Percentiles rank a stretch among this genome's conserved stretches.
phyloP scores from a whole-genome alignment of 2,329 filamentous ascomycete genomes.

The Podosphaera xanthii region DNA sequence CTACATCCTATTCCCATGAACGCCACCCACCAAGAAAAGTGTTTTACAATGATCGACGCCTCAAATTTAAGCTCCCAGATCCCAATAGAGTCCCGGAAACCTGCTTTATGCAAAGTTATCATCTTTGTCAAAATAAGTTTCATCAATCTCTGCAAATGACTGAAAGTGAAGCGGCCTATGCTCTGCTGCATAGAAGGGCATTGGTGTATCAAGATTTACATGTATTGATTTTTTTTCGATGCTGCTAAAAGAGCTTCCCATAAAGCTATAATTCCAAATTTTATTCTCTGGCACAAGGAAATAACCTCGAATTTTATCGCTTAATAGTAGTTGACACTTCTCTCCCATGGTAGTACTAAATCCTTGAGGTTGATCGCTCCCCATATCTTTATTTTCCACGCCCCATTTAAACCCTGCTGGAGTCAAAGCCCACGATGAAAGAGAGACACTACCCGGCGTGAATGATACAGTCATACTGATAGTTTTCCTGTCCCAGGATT shows the following conservation, averaged over 20 bases:
- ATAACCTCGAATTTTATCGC: conserved; percentile 82
- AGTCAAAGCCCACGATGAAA: conserved; percentile 82
- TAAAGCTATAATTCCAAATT: conserved; percentile 96
- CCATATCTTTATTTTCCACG: conserved; percentile 78
- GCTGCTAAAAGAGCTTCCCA: conserved; percentile 69
- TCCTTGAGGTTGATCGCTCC: conserved; percentile 80
- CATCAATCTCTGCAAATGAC: conserved; percentile 91
- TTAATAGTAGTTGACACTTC: conserved; percentile 83
- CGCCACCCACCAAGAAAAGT: too few species aligned
- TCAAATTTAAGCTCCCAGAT: background rate
- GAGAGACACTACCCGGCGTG: conserved; percentile 84
- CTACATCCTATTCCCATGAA: too few species aligned
- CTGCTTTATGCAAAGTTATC: conserved; percentile 67
- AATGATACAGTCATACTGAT: conserved; percentile 91
- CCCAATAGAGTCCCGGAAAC: background rate
- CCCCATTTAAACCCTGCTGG: conserved; percentile 93
- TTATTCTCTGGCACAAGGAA: conserved; percentile 84
- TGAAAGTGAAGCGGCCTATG: conserved; percentile 91
- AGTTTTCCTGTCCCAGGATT: conserved; percentile 64
- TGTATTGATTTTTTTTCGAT: conserved; percentile 80
- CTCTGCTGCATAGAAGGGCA: conserved; percentile 74
- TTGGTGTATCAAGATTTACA: conserved; percentile 81
- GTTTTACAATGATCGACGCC: background rate
- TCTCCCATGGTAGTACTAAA: conserved; percentile 84
- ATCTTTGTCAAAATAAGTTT: conserved; percentile 79